Evolutionary conservation across 2,329 filamentous ascomycete species (phyloP), one percentile per base, ranked within the genome.

Genomic region (Pseudogymnoascus sp.): DNA sequence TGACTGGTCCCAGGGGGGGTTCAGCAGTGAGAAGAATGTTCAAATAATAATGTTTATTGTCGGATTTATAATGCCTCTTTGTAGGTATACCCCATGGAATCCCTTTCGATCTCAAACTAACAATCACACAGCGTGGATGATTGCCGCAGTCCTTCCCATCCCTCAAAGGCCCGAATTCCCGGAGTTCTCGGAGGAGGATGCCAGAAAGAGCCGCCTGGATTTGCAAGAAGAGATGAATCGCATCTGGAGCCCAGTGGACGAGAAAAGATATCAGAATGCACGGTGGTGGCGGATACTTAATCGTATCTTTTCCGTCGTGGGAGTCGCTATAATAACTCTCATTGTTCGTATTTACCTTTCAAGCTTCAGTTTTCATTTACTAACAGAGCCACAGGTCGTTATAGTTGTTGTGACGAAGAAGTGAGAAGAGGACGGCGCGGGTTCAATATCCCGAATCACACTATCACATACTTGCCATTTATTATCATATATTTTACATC

Each of bases 11-110:
- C 83, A 85, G 39, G 83, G 81, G 36, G 80, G 82, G 13, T 70
- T 84, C 3, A 79, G 88, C 65, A 86, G 85, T 59, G 82, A 83
- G 65, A 82, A 88, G 64, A 92, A 92, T 69, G 75, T 85, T 54
- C 91, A 95, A 73, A 81, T 93, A 31, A 77, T 88, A 60, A 77
- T 90, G 58, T 95, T 95, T 74, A 84, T 86, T 61, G 41, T 87
- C 54, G 91, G 91, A 24, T 95, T 95, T 69, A 76, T 93, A 54
- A 84, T 91, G 69, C 91, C 90, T 5, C 80, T 91, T 64, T 79
- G 85, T 88, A 75, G 74, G 84, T 73, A 35, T 4, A 37, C 58
- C 7, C 37, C 44, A 54, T 57, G 24, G 47, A 17, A 9, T 33
- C 21, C 33, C 13, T 37, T 15, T 60, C 47, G 58, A 59, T 60